phyloP scores from a whole-genome alignment of 2,329 filamentous ascomycete species.

The Penicillium olsonii region DNA sequence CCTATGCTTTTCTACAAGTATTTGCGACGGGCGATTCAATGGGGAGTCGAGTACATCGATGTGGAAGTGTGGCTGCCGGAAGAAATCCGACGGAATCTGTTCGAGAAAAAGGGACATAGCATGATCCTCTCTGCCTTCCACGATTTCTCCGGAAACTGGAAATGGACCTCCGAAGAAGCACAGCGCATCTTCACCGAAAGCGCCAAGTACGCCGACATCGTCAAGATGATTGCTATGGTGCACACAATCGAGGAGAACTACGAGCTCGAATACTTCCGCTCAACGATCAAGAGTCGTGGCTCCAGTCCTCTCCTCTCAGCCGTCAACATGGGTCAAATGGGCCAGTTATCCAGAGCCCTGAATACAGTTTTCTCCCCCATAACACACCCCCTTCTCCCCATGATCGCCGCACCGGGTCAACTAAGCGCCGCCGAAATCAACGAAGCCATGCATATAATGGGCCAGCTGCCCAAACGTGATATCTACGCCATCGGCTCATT shows the following conservation, averaged over 20 bases:
- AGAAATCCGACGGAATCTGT: conserved; percentile 67
- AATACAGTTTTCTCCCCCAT: conserved; percentile 88
- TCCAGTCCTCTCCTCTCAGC: conserved; percentile 75
- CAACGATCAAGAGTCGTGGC: conserved; percentile 67
- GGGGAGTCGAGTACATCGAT: conserved; percentile 88
- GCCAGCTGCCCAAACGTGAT: conserved; percentile 75
- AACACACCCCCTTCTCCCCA: conserved; percentile 79
- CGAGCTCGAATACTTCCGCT: conserved; percentile 85
- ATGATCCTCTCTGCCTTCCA: conserved; percentile 91
- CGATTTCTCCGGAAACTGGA: conserved; percentile 81
- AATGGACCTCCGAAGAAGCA: conserved; percentile 75
- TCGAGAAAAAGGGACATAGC: conserved; percentile 71
- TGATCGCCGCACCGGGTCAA: conserved; percentile 83
- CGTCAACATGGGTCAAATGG: conserved; percentile 84
- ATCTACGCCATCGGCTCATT: conserved; percentile 79
- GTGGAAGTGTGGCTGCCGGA: conserved; percentile 87
- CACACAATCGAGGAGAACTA: conserved; percentile 84
- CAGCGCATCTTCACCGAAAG: conserved; percentile 71
- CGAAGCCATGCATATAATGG: conserved; percentile 72
- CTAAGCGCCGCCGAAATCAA: conserved; percentile 86
- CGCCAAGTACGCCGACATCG: conserved; percentile 75
- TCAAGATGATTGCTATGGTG: conserved; percentile 88
- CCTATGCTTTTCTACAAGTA: conserved; percentile 75
- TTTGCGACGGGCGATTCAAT: conserved; percentile 80
- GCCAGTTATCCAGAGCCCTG: conserved; percentile 78